These are phyloP conservation scores for Ophiostoma piceae DNA, from an alignment of 2,329 filamentous ascomycete species.

Conservation along the genomic window DNA sequence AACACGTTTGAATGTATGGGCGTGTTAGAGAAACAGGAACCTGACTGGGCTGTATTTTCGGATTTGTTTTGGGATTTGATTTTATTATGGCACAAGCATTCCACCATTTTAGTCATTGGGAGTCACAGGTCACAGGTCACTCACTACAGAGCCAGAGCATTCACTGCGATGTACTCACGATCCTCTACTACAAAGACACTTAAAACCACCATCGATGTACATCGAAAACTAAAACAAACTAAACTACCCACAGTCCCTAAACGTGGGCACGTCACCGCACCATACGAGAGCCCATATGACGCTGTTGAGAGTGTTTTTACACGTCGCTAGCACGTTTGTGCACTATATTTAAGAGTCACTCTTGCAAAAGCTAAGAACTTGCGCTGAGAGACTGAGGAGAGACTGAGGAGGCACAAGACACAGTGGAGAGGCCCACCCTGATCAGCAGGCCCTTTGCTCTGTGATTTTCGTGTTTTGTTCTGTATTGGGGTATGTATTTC, in stretches of 20 bases:
- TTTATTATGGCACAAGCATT: slow-evolving; percentile 5
- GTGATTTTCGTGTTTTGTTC: slow-evolving; percentile 5
- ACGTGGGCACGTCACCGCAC: slow-evolving; percentile 1
- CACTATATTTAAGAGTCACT: slow-evolving; percentile 6
- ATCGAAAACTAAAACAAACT: neutral
- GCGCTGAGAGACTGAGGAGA: neutral
- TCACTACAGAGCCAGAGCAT: too few species aligned
- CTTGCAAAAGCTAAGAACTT: neutral
- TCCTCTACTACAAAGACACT: too few species aligned
- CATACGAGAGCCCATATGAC: neutral
- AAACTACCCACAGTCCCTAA: neutral
- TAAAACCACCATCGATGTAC: neutral
- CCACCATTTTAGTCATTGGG: neutral
- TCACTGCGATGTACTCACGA: too few species aligned
- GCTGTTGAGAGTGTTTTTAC: neutral
- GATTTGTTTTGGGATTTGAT: neutral
- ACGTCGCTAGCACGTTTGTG: neutral
- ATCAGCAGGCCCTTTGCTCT: slow-evolving; percentile 24
- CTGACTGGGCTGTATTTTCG: neutral
- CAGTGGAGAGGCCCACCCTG: slow-evolving; percentile 14
- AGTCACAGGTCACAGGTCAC: neutral
- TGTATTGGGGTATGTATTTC: neutral
- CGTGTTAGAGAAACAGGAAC: neutral
- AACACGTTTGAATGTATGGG: slow-evolving; percentile 2
- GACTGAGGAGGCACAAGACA: neutral